Percentiles rank a stretch among this genome's conserved stretches.
These are phyloP conservation scores for Solanum tarijense DNA, from an alignment of 257 asterid genomes.

Conservation along the genomic window DNA sequence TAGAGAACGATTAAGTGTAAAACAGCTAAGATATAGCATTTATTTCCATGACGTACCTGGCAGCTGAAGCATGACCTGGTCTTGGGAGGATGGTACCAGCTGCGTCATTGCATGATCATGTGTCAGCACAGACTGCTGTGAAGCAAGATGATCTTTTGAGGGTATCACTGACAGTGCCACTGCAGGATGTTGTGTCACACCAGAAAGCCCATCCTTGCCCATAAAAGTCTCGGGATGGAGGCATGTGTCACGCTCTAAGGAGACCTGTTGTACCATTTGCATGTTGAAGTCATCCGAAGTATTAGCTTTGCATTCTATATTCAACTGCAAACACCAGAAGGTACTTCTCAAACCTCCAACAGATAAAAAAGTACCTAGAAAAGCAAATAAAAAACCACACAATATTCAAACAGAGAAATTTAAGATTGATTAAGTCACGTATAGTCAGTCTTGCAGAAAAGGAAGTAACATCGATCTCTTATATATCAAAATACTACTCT, in stretches of 20 bases:
- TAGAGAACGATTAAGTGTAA: not conserved
- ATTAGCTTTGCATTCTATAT: not conserved
- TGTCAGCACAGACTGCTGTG: constrained; percentile 23
- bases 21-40: not conserved
- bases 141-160: constrained; percentile 38
- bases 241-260: constrained; percentile 36
- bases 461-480: not conserved
- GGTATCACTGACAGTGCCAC: constrained; percentile 12
- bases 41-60: constrained; percentile 36
- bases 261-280: constrained; percentile 53
- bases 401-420: not conserved
- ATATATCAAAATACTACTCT: not conserved
- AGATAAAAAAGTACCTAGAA: not conserved
- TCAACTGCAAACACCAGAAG: not conserved
- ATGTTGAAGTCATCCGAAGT: constrained; percentile 18
- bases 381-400: not conserved
- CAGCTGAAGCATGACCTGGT: constrained; percentile 31
- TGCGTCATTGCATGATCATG: not conserved
- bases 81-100: constrained; percentile 34
- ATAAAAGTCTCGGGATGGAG: constrained; percentile 34
- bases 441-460: not conserved
- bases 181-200: constrained; percentile 5
- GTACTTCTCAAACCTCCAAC: not conserved
- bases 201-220: constrained; percentile 37
- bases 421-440: not conserved